Base-by-base conservation (phyloP, 2,329 filamentous ascomycete genomes). In the Sclerotinia minor region DNA sequence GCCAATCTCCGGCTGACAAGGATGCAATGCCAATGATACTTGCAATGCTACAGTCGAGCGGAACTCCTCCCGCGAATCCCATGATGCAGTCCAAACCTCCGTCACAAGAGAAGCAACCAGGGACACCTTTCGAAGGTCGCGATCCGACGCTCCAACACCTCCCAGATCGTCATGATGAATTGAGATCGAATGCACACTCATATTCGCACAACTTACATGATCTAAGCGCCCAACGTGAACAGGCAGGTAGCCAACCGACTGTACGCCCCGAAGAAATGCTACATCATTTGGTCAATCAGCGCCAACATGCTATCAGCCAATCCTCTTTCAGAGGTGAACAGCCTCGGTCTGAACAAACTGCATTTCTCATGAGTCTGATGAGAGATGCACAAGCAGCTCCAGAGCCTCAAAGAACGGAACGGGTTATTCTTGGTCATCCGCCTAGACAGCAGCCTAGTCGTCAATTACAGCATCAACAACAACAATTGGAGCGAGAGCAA, bases 321-420 rank as follows among this genome's bases (percentile, higher is more conserved):
- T 78, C 80, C 49, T 82, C 80, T 21, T 77, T 76, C 8, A 80
- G 84, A 45, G 77, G 79, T 47, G 83, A 85, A 64, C 80, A 81
- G 69, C 72, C 78, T 67, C 81, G 80, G 59, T 83, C 81, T 76
- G 72, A 75, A 83, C 73, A 91, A 94, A 87, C 90, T n/a, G 91
- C 96, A 71, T 94, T 95, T 76, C 81, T 97, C 60, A 91, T 96
- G 79, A 91, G 89, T 70, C 83, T 97, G 41, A 95, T 97, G 91
- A 87, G 89, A 72, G 78, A 79, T 70, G 76, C 78, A 29, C 82
- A 84, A 68, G 80, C 79, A 49, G 80, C 79, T 4, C 80, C 83
- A 24, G 84, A 87, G 38, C 77, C 79, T 7, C 83, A 83, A 50
- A 79, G 82, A 69, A 80, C 81, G 45, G 86, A 87, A 64, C 84